Base-by-base conservation (phyloP, 257 asterid species). In the Buddleja alternifolia region DNA sequence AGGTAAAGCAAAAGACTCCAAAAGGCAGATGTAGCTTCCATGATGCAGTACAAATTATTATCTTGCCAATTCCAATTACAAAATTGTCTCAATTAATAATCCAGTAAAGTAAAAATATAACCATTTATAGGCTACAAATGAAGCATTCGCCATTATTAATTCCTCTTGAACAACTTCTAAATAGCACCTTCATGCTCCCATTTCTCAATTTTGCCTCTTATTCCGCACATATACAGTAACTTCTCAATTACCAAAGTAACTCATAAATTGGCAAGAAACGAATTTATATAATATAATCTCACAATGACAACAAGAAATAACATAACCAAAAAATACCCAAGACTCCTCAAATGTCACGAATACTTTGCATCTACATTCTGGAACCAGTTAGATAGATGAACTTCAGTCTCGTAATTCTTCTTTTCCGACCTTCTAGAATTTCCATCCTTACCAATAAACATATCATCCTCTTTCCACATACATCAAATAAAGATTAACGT, bases 1-100 rank as follows among this genome's bases (percentile, higher is more conserved):
- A 71, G 39, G 20, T 29, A 57, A 29, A 34, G 23, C 23, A 55
- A 67, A 75, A 53, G 16, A 62, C 66, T 66, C 60, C 8, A 66
- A 50, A 55, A 10, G 34, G 66, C 41, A 23, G 37, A 51, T 29
- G 11, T 61, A 44, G 10, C 59, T 40, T 36, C 44, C 21, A 50
- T 45, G 21, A 73, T 54, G 41, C 68, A 34, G 44, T 36, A 12
- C 44, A 29, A 61, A 37, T 42, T 15, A 47, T 36, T 45, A 52
- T 20, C 24, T 32, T 56, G 39, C 16, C 20, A 12, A 24, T 63
- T 46, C 58, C 50, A 51, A 23, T 64, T 60, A 67, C 16, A 51
- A 56, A 14, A 32, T 32, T 56, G 25, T 46, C 58, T 21, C 68
- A 59, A 19, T 10, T 46, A 57, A 58, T 64, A 44, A 56, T 32